Conservation (phyloP, 352 stramenopile genomes). For the Globisporangium apiculatum region DNA sequence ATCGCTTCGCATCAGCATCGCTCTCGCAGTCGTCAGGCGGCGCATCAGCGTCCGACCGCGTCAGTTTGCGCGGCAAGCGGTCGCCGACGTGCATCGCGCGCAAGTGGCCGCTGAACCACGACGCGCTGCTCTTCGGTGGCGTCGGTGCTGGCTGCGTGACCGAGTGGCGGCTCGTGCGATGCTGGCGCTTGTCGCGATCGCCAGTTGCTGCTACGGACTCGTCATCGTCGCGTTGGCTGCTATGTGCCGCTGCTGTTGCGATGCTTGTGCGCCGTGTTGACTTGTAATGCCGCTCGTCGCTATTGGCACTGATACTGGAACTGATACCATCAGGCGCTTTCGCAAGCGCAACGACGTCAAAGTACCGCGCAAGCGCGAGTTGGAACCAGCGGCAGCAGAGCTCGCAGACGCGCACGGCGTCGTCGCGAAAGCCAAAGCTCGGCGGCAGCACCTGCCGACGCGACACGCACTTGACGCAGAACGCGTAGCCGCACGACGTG, state of each 20-base stretch:
- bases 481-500: conserved; percentile 43
- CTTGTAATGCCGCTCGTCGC: too few relatives aligned
- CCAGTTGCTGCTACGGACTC: conserved; percentile 8
- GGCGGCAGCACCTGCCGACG: conserved; percentile 45
- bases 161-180: conserved; percentile 16
- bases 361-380: conserved; percentile 54
- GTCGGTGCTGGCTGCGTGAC: conserved; percentile 11
- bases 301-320: too few relatives aligned
- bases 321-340: conserved; percentile 11
- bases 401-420: conserved; percentile 49
- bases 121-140: conserved; percentile 15
- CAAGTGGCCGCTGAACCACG: conserved; percentile 69
- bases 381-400: conserved; percentile 60
- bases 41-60: conserved; percentile 20
- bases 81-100: conserved; percentile 65
- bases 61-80: conserved; percentile 46
- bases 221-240: conserved; percentile 19
- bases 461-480: conserved; percentile 59
- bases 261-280: neutral
- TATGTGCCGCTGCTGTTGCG: neutral
- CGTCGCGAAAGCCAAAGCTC: conserved; percentile 47
- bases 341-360: conserved; percentile 46
- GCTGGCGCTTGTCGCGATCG: conserved; percentile 16
- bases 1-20: conserved; percentile 5
- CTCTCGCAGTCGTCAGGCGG: conserved; percentile 3